Percentiles rank a stretch among this genome's conserved stretches.
Evolutionary conservation across 2,329 filamentous ascomycete species (phyloP).

Genomic region (Zasmidium citrigriseum): DNA sequence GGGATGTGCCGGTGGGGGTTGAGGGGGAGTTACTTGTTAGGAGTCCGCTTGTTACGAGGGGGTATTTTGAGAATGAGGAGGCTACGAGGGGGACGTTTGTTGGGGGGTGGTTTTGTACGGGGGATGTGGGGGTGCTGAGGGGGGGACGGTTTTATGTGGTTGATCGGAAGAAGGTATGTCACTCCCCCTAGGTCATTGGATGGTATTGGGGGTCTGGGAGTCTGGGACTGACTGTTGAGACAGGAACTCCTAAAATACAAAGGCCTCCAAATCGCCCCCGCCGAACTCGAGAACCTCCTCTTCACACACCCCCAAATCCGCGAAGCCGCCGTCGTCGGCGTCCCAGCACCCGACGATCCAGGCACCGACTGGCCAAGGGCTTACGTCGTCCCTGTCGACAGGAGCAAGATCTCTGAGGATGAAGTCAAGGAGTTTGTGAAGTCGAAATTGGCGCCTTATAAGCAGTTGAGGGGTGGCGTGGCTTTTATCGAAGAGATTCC

Average conservation of each 20-base stretch:
- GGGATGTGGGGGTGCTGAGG: conserved; percentile 77
- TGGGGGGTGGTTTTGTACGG: conserved; percentile 86
- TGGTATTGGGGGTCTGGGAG: neutral
- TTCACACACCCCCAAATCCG: conserved; percentile 43
- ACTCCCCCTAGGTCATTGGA: neutral
- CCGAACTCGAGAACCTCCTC: conserved; percentile 49
- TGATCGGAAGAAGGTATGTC: conserved; percentile 58
- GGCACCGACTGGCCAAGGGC: conserved; percentile 48
- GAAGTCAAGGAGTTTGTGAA: conserved; percentile 43
- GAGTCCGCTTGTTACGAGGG: conserved; percentile 51
- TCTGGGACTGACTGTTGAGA: too few species aligned
- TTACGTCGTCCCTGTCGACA: conserved; percentile 41
- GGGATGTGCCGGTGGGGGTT: conserved; percentile 41
- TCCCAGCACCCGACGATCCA: conserved; percentile 47
- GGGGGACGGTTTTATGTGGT: conserved; percentile 88
- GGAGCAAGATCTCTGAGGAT: conserved; percentile 31
- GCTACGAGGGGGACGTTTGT: conserved; percentile 69
- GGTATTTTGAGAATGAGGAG: conserved; percentile 73
- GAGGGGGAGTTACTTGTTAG: conserved; percentile 29
- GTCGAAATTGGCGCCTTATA: conserved; percentile 46
- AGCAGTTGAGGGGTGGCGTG: conserved; percentile 48
- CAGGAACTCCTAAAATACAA: conserved; percentile 65
- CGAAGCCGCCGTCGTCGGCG: conserved; percentile 47
- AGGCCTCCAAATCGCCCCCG: conserved; percentile 48
- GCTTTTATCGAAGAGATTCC: conserved; percentile 48